Percentiles rank a stretch among this genome's conserved stretches.
Conservation (phyloP, 129 eudicot species). For the Glebionis coronaria region DNA sequence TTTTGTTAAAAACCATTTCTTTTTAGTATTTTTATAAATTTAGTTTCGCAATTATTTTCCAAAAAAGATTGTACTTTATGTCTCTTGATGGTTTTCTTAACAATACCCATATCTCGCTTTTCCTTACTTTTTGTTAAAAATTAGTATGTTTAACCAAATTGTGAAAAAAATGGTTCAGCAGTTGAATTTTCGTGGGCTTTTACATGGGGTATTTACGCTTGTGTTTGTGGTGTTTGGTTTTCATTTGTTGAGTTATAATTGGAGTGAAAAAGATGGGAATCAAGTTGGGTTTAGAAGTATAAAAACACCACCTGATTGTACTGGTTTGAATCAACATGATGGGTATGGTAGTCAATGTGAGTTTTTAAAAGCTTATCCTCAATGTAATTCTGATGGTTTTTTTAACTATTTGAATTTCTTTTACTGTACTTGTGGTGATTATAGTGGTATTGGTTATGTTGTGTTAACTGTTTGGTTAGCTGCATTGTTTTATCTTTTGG, state of each 20-base stretch:
- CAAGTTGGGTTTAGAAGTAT: slow-evolving; percentile 28
- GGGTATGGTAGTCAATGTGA: slow-evolving; percentile 55
- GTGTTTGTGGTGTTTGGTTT: slow-evolving; percentile 28
- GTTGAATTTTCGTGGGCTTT: slow-evolving; percentile 11
- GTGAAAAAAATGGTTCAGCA: background rate
- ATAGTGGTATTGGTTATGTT: slow-evolving; percentile 45
- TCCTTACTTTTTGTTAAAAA: too few relatives aligned
- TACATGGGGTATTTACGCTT: slow-evolving; percentile 20
- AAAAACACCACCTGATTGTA: slow-evolving; percentile 40
- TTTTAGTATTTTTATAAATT: too few relatives aligned
- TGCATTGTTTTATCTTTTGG: slow-evolving; percentile 66
- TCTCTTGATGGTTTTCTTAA: too few relatives aligned
- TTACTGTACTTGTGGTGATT: slow-evolving; percentile 58
- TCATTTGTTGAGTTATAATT: background rate
- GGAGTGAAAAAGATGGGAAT: background rate
- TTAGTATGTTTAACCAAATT: too few relatives aligned
- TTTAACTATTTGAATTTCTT: slow-evolving; percentile 60
- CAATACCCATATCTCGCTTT: too few relatives aligned
- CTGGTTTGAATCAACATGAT: slow-evolving; percentile 43
- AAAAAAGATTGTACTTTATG: too few relatives aligned
- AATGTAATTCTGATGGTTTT: slow-evolving; percentile 60
- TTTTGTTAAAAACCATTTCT: too few relatives aligned
- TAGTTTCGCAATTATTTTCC: too few relatives aligned
- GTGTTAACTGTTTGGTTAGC: slow-evolving; percentile 51
- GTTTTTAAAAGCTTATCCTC: slow-evolving; percentile 55